These are phyloP conservation scores for Sporisorium iseilematis-ciliati DNA, from an alignment of 1,284 basidiomycete genomes.

Conservation along the genomic window DNA sequence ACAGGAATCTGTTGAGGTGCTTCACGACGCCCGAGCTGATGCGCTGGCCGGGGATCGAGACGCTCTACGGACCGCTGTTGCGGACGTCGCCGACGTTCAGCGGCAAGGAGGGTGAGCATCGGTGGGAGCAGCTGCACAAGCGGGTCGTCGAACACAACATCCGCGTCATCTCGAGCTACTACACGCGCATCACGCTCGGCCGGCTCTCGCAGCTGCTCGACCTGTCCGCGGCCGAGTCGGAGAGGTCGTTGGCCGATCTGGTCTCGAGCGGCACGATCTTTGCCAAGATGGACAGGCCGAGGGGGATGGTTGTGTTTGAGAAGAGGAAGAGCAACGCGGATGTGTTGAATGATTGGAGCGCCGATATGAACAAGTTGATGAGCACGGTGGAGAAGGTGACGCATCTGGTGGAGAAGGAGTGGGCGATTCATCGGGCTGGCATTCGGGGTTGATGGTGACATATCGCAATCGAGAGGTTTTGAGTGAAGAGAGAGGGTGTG, in stretches of 20 bases:
- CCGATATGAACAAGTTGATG: slow-evolving; percentile 88
- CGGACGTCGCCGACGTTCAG: slow-evolving; percentile 83
- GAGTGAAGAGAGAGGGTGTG: neutral
- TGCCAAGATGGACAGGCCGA: slow-evolving; percentile 92
- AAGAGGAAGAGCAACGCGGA: slow-evolving; percentile 57
- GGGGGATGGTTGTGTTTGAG: slow-evolving; percentile 85
- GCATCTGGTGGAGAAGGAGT: slow-evolving; percentile 67
- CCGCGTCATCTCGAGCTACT: slow-evolving; percentile 92
- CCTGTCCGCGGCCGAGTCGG: slow-evolving; percentile 83
- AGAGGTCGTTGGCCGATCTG: slow-evolving; percentile 86
- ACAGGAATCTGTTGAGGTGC: slow-evolving; percentile 93
- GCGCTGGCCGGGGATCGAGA: slow-evolving; percentile 97
- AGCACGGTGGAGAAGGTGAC: slow-evolving; percentile 67
- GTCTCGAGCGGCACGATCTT: slow-evolving; percentile 80
- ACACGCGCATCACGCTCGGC: slow-evolving; percentile 87
- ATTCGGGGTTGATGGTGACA: slow-evolving; percentile 19
- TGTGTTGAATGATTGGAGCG: slow-evolving; percentile 94
- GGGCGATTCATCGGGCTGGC: slow-evolving; percentile 66
- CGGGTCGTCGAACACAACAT: slow-evolving; percentile 98
- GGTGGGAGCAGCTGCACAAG: slow-evolving; percentile 95
- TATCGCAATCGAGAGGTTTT: neutral
- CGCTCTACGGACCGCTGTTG: slow-evolving; percentile 86
- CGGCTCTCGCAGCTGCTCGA: slow-evolving; percentile 90
- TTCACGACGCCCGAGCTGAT: slow-evolving; percentile 96
- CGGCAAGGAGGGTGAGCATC: slow-evolving; percentile 74